Evolutionary conservation across 768 basidiomycete genomes (phyloP).

Genomic region (Daedaleopsis nitida): DNA sequence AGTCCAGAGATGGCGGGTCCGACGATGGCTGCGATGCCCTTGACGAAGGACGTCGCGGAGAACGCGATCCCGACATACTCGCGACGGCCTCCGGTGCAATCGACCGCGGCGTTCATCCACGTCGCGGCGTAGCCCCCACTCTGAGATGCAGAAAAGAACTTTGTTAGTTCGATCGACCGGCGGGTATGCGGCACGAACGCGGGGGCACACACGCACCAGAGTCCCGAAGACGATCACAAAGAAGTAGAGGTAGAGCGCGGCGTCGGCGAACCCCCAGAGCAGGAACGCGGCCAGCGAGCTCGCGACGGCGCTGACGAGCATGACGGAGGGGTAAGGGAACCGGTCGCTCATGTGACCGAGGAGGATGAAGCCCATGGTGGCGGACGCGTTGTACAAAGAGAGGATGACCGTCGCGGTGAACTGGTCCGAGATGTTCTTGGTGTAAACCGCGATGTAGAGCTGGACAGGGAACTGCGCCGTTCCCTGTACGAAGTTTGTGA

Average conservation of each 20-base stretch:
- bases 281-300: conserved; percentile 18
- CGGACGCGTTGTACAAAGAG: conserved; percentile 24
- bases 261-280: conserved; percentile 25
- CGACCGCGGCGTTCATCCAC: conserved; percentile 9
- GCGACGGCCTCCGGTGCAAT: conserved; percentile 15
- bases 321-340: conserved; percentile 23
- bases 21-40: conserved; percentile 20
- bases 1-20: conserved; percentile 18
- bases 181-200: too few relatives aligned
- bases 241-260: conserved; percentile 19
- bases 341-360: conserved; percentile 22
- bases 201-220: conserved; percentile 13
- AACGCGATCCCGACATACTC: conserved; percentile 19
- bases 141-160: neutral
- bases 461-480: conserved; percentile 26
- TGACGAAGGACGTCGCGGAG: conserved; percentile 9
- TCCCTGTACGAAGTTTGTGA: conserved; percentile 21
- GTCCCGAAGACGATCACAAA: conserved; percentile 24
- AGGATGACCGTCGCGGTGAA: conserved; percentile 22
- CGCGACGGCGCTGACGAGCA: conserved; percentile 16
- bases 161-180: neutral
- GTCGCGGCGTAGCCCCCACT: conserved; percentile 20
- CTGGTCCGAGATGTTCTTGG: conserved; percentile 14
- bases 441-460: conserved; percentile 23
- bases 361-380: conserved; percentile 21